phyloP scores from a whole-genome alignment of 2,329 filamentous ascomycete species.

The Teratosphaeria destructans region DNA sequence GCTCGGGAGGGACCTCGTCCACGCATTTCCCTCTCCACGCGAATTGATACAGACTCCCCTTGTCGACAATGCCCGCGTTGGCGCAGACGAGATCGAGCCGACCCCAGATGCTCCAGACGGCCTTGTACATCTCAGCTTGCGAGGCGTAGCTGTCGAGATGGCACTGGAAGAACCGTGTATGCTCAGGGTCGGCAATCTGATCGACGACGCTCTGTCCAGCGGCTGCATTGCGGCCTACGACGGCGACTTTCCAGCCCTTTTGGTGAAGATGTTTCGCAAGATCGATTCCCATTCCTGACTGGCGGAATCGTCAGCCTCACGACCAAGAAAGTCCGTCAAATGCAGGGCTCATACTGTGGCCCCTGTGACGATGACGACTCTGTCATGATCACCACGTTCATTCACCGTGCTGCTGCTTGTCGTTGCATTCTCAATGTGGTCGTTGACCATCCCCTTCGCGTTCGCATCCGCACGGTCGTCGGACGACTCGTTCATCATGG shows the following conservation, averaged over 20 bases:
- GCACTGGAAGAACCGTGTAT: conserved; percentile 34
- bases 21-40: conserved; percentile 1
- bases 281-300: conserved; percentile 41
- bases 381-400: neutral
- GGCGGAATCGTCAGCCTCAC: neutral
- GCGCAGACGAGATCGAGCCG: conserved; percentile 8
- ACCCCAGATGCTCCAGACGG: conserved; percentile 4
- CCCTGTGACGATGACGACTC: conserved; percentile 33
- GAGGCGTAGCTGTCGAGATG: conserved; percentile 13
- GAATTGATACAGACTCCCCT: conserved; percentile 4
- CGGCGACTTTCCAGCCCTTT: conserved; percentile 28
- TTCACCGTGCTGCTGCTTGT: neutral
- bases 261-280: conserved; percentile 29
- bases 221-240: conserved; percentile 29
- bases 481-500: neutral
- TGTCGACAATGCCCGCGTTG: conserved; percentile 9
- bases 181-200: conserved; percentile 16
- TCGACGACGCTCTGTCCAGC: conserved; percentile 26
- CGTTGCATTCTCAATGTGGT: neutral
- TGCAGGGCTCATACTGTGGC: conserved; percentile 27
- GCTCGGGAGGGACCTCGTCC: conserved; percentile 5
- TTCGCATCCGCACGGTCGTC: neutral
- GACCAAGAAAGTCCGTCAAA: neutral
- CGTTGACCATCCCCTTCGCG: neutral
- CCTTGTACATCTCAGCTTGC: conserved; percentile 3